Evolutionary conservation across 1,284 basidiomycete genomes (phyloP).

Genomic region (Xerocomus minutiporus): DNA sequence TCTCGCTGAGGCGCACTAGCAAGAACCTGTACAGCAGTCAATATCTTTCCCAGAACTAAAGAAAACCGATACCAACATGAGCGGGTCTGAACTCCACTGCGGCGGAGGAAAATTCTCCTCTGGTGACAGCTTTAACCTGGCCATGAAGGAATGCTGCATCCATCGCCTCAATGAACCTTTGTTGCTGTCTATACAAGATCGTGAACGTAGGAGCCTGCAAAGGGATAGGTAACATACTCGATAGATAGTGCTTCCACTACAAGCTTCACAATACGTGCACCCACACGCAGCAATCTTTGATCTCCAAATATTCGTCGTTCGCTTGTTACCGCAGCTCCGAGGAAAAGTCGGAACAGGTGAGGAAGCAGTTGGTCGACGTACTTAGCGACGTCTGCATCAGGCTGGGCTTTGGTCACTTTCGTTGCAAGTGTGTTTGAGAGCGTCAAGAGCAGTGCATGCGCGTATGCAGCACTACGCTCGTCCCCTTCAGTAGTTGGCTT

Average conservation of each 20-base stretch:
- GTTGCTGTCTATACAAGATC: slow-evolving; percentile 46
- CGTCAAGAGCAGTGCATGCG: slow-evolving; percentile 74
- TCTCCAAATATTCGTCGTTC: slow-evolving; percentile 47
- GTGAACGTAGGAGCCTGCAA: slow-evolving; percentile 9
- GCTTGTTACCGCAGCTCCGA: slow-evolving; percentile 49
- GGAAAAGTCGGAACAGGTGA: slow-evolving; percentile 65
- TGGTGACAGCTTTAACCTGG: slow-evolving; percentile 49
- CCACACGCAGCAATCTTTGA: slow-evolving; percentile 59
- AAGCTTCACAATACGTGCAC: slow-evolving; percentile 63
- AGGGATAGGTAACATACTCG: slow-evolving; percentile 48
- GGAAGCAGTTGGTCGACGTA: slow-evolving; percentile 75
- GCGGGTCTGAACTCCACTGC: slow-evolving; percentile 23
- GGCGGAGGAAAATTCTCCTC: slow-evolving; percentile 35
- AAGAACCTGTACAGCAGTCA: slow-evolving; percentile 35
- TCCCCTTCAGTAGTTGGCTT: slow-evolving; percentile 19
- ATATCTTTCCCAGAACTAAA: not conserved
- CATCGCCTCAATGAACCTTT: slow-evolving; percentile 49
- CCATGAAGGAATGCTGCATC: slow-evolving; percentile 61
- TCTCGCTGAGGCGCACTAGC: slow-evolving; percentile 53
- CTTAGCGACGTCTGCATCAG: slow-evolving; percentile 70
- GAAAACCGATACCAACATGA: slow-evolving; percentile 18
- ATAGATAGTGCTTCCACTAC: slow-evolving; percentile 60
- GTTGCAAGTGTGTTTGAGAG: slow-evolving; percentile 57
- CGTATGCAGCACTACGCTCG: slow-evolving; percentile 64
- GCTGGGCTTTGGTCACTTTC: slow-evolving; percentile 54